These are phyloP conservation scores for Lipomyces japonicus DNA, from an alignment of 805 yeast species.

Conservation along the genomic window DNA sequence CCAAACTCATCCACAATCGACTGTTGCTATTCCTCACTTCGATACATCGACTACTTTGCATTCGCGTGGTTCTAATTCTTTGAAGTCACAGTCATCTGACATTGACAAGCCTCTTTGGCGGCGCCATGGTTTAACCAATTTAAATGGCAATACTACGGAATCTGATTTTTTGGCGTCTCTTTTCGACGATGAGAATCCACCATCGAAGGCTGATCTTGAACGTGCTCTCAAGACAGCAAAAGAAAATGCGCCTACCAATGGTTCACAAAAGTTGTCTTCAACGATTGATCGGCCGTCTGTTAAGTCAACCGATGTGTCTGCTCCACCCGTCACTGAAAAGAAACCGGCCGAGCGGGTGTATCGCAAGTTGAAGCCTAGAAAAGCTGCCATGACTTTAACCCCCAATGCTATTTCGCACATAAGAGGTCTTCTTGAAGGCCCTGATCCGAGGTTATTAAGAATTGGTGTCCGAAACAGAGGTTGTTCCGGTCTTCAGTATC, in stretches of 20 bases:
- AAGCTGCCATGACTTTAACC: conserved; percentile 80
- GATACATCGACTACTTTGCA: conserved; percentile 4
- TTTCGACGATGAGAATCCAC: conserved; percentile 26
- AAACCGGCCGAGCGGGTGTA: conserved; percentile 35
- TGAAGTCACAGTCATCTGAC: background rate
- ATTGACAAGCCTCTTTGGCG: too few species aligned
- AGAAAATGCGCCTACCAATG: background rate
- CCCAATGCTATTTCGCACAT: conserved; percentile 74
- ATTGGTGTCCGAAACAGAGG: conserved; percentile 96
- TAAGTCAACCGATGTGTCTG: conserved; percentile 16
- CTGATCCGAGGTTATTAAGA: conserved; percentile 83
- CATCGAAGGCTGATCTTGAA: conserved; percentile 22
- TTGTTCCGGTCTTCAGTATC: conserved; percentile 91
- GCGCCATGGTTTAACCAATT: conserved; percentile 13
- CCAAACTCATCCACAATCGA: conserved; percentile 7
- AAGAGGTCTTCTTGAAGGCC: conserved; percentile 62
- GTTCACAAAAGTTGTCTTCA: background rate
- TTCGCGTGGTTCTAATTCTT: background rate
- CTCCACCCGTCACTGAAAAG: conserved; percentile 21
- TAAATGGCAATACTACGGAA: conserved; percentile 9
- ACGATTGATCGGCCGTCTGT: background rate
- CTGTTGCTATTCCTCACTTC: conserved; percentile 6
- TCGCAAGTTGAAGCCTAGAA: conserved; percentile 74
- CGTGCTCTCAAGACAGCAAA: conserved; percentile 12
- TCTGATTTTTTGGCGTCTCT: conserved; percentile 22